Base-by-base conservation (phyloP, 164 flowering plant genomes). In the Kalanchoe fedtschenkoi region DNA sequence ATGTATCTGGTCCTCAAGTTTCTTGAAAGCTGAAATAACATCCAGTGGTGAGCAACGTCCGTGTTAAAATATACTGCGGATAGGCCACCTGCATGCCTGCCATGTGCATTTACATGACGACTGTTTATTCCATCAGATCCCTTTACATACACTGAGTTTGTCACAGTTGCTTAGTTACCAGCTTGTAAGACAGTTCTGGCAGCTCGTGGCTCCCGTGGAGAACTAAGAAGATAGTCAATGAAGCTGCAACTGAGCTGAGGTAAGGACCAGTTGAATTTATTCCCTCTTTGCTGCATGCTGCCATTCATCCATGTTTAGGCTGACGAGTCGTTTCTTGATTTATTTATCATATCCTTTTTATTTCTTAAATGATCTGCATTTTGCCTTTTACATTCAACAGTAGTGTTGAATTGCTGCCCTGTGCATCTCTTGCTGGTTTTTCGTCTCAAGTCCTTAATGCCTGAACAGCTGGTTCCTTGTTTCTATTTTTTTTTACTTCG, bases 221-320 rank as follows among this genome's bases (percentile, higher is more conserved):
- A 5, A 2, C 15, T 13, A 28, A 17, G 46, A 51, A 26, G 33
- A 51, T 32, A 5, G 56, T 51, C 56, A 51, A 51, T 2, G 32
- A 51, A 51, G 56, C 56, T 32, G 32, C 56, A 51, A 51, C 32
- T 24, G 56, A 26, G 32, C 56, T 51, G 56, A 51, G 56, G 56
- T 26, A 42, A 2, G 6, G 26, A 51, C 32, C 26, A 24, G 32
- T 51, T 51, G 32, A 51, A 51, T 51, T 51, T 32, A 22, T 51
- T 51, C 56, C 56, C 56, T 26, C 56, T 51, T 51, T 51, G 32
- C 56, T 51, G n/a, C 56, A 4, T 51, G 26, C 33, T 51, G 32
- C 56, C 56, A 51, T 51, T 51, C 26, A 24, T 17, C 56, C 32
- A 2, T 24, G 56, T 51, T 51, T 51, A 1, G 30, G 56, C 56